Evolutionary conservation across 148 eudicot species (phyloP), one percentile per base, ranked within the genome.

Genomic region (Linanthus parryae): DNA sequence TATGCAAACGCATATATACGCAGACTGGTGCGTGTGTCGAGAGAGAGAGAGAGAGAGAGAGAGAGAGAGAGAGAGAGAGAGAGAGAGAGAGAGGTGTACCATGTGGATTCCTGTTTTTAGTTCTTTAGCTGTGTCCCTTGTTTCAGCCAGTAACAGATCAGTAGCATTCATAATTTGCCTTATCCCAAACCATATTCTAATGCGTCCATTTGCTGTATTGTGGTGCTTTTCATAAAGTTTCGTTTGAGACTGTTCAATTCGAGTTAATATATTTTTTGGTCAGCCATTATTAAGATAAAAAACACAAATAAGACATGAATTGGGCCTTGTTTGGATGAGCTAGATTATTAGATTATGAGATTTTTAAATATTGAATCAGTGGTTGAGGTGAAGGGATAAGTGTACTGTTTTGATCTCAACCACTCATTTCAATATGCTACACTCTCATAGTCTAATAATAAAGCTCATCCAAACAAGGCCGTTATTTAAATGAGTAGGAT

Each of bases 131-230:
- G 77, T 24, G 35, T 85, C 73, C 60, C 83, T 73, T 16, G 97
- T 90, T 66, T 78, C 69, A 56, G 70, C 63, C 24, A 90, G 84
- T 56, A 90, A 70, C 52, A 48, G 76, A 78, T 85, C 97, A 14
- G 95, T 82, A 8, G 97, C 72, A 69, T 90, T 85, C 91, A 90
- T 80, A 38, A 90, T 90, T 58, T 90, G 97, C 64, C 97, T 76
- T 23, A 90, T 78, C 7, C 97, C 97, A 44, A 90, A 64, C 97
- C 97, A 90, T 64, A 90, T 66, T 56, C 78, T 71, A 48, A 90
- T 85, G 45, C 95, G 85, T 13, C 88, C 97, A 55, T 85, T 78
- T 7, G 97, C 97, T 54, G 83, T 74, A 60, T 74, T 58, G 51
- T 85, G 74, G 75, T 85, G 72, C 74, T 85, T 82, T 64, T 73